A percentile compares a stretch with the other conserved stretches of the same genome.
phyloP scores from a whole-genome alignment of 2,329 filamentous ascomycete genomes.

The Xylaria sp. region DNA sequence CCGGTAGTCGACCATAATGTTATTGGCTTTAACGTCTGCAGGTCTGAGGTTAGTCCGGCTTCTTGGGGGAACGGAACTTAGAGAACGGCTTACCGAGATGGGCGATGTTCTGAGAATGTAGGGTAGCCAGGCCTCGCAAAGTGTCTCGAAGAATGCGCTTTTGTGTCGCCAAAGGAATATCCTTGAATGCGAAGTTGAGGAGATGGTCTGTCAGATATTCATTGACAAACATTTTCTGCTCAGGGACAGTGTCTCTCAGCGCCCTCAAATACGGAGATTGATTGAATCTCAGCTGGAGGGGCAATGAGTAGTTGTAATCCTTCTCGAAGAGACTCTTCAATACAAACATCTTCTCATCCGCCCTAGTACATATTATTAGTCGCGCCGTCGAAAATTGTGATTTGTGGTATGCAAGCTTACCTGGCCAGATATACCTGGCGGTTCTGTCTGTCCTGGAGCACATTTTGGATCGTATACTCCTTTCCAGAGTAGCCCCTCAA shows the following conservation, averaged over 20 bases:
- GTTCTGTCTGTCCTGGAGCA: constrained; percentile 50
- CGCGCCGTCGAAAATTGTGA: not conserved
- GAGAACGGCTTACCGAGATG: constrained; percentile 46
- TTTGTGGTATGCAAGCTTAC: constrained; percentile 36
- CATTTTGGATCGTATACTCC: constrained; percentile 49
- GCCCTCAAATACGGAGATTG: constrained; percentile 52
- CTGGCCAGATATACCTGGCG: constrained; percentile 50
- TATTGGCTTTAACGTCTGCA: constrained; percentile 56
- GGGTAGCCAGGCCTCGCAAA: constrained; percentile 51
- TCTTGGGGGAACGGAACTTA: not conserved
- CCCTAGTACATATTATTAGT: constrained; percentile 34
- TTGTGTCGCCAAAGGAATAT: constrained; percentile 50
- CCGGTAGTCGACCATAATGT: constrained; percentile 55
- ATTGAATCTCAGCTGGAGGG: constrained; percentile 47
- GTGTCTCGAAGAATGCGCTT: constrained; percentile 57
- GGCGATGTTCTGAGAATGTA: constrained; percentile 53
- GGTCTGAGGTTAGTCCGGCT: constrained; percentile 19
- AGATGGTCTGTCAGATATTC: constrained; percentile 56
- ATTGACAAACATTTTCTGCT: constrained; percentile 57
- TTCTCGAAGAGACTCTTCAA: constrained; percentile 49
- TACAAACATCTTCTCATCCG: constrained; percentile 49
- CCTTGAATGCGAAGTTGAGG: constrained; percentile 54
- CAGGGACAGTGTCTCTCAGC: constrained; percentile 54
- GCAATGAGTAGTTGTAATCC: constrained; percentile 50
- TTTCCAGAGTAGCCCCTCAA: constrained; percentile 48